phyloP scores from a whole-genome alignment of 2,329 filamentous ascomycete species.

The Cadophora gregata region DNA sequence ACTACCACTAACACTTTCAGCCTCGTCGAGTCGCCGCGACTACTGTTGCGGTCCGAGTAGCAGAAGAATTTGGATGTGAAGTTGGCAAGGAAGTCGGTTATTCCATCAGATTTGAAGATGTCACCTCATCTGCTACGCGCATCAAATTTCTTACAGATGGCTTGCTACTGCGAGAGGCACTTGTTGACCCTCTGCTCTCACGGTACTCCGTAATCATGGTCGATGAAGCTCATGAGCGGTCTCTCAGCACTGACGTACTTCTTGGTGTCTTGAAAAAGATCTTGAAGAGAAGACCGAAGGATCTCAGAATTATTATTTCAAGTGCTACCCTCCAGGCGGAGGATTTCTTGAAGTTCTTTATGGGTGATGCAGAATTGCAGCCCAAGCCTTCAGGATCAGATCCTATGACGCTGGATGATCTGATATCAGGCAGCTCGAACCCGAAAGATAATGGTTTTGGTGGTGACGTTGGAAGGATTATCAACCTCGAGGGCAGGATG shows the following conservation, averaged over 20 bases:
- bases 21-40: slow-evolving; percentile 90
- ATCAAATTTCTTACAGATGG: slow-evolving; percentile 98
- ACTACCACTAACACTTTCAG: slow-evolving; percentile 51
- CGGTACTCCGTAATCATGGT: slow-evolving; percentile 97
- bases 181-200: slow-evolving; percentile 89
- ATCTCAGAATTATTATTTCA: slow-evolving; percentile 87
- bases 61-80: slow-evolving; percentile 85
- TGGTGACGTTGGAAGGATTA: slow-evolving; percentile 64
- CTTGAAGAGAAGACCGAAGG: slow-evolving; percentile 70
- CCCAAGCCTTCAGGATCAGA: slow-evolving; percentile 41
- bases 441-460: slow-evolving; percentile 37
- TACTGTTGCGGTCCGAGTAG: slow-evolving; percentile 85
- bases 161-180: slow-evolving; percentile 85
- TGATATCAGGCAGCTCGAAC: slow-evolving; percentile 36
- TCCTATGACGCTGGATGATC: slow-evolving; percentile 47
- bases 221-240: slow-evolving; percentile 94
- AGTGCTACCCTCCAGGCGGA: slow-evolving; percentile 94
- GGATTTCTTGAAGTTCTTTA: slow-evolving; percentile 82
- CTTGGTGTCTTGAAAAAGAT: slow-evolving; percentile 94
- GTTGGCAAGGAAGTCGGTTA: slow-evolving; percentile 92
- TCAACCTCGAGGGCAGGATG: slow-evolving; percentile 85
- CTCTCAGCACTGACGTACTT: slow-evolving; percentile 88
- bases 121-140: slow-evolving; percentile 80
- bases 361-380: slow-evolving; percentile 45
- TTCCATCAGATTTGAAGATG: slow-evolving; percentile 90